These are phyloP conservation scores for Fusarium sp. DNA, from an alignment of 2,329 filamentous ascomycete species.

Conservation along the genomic window DNA sequence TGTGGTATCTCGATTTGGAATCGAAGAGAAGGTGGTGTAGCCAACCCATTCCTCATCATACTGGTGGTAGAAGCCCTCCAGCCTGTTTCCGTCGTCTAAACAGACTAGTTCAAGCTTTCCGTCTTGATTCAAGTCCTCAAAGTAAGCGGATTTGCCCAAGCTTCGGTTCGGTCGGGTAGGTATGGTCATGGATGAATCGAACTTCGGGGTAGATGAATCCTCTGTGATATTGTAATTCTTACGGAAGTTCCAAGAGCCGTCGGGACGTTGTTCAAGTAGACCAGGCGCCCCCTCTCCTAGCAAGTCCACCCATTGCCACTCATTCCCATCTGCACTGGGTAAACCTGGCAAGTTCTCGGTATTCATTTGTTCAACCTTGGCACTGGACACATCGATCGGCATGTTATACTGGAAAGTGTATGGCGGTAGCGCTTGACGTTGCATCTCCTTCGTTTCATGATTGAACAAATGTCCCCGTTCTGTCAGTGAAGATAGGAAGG, in stretches of 20 bases:
- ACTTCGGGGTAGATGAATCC: background rate
- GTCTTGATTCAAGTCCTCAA: background rate
- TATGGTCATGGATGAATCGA: background rate
- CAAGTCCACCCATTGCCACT: background rate
- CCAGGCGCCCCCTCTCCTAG: background rate
- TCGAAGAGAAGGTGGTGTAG: background rate
- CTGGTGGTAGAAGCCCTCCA: background rate
- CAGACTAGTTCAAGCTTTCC: background rate
- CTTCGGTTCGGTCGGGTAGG: background rate
- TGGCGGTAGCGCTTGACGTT: background rate
- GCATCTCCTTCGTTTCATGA: background rate
- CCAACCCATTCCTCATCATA: background rate
- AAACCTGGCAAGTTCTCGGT: background rate
- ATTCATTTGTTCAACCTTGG: background rate
- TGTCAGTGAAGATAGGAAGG: no score
- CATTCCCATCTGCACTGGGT: background rate
- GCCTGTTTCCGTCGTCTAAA: background rate
- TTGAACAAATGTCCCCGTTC: background rate
- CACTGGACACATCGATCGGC: background rate
- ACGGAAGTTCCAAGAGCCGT: background rate
- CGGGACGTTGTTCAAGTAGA: background rate
- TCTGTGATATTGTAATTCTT: background rate
- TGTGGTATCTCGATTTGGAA: background rate
- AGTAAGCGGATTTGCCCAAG: background rate
- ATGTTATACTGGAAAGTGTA: background rate